These are phyloP conservation scores for Aristolochia fimbriata DNA, from an alignment of 164 flowering plant species.

Conservation along the genomic window DNA sequence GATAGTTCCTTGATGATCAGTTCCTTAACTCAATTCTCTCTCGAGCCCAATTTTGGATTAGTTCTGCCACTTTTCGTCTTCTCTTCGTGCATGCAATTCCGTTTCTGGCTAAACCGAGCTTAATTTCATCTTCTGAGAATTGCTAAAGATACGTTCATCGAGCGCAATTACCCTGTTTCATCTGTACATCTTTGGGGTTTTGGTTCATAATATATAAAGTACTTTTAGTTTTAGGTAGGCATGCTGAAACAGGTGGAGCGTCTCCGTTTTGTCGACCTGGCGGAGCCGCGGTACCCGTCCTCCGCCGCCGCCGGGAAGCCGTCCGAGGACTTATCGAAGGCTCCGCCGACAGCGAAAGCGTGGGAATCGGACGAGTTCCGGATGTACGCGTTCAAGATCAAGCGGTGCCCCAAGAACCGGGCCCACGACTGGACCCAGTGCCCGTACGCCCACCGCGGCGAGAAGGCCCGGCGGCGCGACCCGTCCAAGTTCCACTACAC, in stretches of 20 bases:
- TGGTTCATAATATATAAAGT: no score
- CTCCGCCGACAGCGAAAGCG: neutral
- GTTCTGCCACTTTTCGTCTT: neutral
- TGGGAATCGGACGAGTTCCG: conserved; percentile 36
- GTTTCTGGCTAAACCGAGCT: no score
- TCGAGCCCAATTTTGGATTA: neutral
- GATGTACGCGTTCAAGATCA: conserved; percentile 43
- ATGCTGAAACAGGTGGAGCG: conserved; percentile 7
- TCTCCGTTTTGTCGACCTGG: neutral
- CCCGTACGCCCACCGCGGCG: conserved; percentile 47
- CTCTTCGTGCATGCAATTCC: neutral
- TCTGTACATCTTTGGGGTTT: no score
- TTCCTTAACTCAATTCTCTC: neutral
- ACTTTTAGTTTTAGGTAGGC: no score
- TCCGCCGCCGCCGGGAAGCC: neutral
- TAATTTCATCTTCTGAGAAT: neutral
- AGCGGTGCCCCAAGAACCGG: conserved; percentile 21
- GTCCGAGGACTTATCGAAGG: neutral
- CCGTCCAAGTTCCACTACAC: conserved; percentile 21
- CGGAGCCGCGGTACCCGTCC: neutral
- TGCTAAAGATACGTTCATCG: no score
- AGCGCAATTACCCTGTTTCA: no score
- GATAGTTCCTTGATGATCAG: neutral
- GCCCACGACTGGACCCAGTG: conserved; percentile 53
- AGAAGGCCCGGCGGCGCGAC: conserved; percentile 44